phyloP scores from a whole-genome alignment of 495 filamentous ascomycete genomes.

The Talaromyces stipitatus region DNA sequence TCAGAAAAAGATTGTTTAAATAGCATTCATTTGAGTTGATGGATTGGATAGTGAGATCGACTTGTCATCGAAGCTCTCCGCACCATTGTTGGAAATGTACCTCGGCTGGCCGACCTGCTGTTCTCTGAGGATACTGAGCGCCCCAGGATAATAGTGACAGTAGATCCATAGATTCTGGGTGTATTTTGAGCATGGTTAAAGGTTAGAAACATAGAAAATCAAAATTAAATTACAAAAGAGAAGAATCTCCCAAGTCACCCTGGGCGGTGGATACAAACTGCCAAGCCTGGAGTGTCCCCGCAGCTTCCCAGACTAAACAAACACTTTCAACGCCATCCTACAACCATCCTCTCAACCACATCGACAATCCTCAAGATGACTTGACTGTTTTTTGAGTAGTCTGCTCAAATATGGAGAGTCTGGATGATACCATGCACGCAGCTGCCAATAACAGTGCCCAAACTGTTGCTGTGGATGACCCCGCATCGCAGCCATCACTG shows the following conservation, averaged over 20 bases:
- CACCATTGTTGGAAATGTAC: not conserved
- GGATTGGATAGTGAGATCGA: not conserved
- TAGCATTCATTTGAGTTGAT: not conserved
- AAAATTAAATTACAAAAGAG: not conserved
- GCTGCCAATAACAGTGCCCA: constrained; percentile 6
- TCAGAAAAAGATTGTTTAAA: not conserved
- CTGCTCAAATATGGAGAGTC: not conserved
- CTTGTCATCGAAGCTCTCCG: not conserved
- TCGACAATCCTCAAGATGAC: not conserved
- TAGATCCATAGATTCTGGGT: not conserved
- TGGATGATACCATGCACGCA: not conserved
- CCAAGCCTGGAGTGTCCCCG: not conserved
- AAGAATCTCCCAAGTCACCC: not conserved
- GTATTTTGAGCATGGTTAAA: not conserved
- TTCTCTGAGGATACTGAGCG: not conserved
- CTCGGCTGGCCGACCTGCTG: not conserved
- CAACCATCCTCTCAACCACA: not conserved
- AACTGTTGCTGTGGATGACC: constrained; percentile 1
- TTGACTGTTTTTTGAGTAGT: not conserved
- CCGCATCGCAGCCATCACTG: not conserved
- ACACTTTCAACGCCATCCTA: not conserved
- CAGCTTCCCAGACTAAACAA: not conserved
- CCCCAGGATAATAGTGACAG: not conserved
- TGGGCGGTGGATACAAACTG: not conserved
- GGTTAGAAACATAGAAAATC: not conserved